Conservation (phyloP, 441 rosid genomes). For the Geranium incanum region DNA sequence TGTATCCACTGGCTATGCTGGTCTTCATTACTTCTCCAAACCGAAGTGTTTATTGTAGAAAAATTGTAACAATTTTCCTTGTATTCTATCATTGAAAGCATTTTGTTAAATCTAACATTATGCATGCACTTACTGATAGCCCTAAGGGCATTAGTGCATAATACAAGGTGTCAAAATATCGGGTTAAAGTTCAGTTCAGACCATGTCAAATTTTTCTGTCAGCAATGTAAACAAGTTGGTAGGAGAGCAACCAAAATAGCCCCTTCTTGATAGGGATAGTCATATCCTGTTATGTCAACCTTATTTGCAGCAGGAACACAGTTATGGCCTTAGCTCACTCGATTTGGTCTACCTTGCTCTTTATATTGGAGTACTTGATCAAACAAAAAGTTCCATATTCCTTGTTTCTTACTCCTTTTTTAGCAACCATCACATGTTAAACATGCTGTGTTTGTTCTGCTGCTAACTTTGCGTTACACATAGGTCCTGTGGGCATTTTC, state of each 20-base stretch:
- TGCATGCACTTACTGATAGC: neutral
- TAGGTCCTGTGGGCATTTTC: constrained; percentile 89
- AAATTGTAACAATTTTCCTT: too few species aligned
- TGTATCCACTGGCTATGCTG: too few species aligned
- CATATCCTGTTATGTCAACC: neutral
- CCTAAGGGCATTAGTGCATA: neutral
- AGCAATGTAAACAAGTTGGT: neutral
- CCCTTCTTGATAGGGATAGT: neutral
- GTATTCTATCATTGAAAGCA: neutral
- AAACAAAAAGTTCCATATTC: neutral
- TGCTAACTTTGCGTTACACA: constrained; percentile 9
- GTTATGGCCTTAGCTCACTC: neutral
- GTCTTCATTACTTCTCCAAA: too few species aligned
- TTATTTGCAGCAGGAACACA: neutral
- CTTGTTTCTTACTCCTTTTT: neutral
- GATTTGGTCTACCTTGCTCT: neutral
- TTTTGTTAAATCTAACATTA: neutral
- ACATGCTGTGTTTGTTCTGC: neutral
- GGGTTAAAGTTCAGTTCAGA: too few species aligned
- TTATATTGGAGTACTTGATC: neutral
- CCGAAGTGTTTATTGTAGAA: too few species aligned
- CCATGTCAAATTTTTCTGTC: neutral
- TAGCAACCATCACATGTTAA: constrained; percentile 6
- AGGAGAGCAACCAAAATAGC: neutral
- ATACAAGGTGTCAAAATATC: neutral